phyloP scores from a whole-genome alignment of 139 green algal species.

The Zygnema circumcarinatum region DNA sequence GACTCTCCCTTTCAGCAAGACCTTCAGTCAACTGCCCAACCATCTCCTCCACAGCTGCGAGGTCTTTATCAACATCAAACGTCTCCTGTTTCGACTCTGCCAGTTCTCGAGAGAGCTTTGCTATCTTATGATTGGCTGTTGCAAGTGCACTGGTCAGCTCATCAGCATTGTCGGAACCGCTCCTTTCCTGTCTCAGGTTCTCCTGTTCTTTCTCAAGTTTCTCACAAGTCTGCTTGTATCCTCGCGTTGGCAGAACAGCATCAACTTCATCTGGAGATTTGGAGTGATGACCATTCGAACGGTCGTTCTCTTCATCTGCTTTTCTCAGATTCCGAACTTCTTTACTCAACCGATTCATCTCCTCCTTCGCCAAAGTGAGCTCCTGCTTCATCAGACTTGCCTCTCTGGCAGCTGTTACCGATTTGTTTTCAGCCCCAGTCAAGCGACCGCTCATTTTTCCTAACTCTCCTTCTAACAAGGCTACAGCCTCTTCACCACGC shows the following conservation, averaged over 20 bases:
- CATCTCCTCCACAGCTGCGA: conserved; percentile 40
- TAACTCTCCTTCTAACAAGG: not conserved
- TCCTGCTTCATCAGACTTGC: not conserved
- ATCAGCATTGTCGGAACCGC: not conserved
- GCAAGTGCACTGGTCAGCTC: not conserved
- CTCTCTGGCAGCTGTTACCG: not conserved
- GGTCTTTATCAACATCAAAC: conserved; percentile 13
- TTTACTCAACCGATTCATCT: conserved; percentile 20
- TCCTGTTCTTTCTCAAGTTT: conserved; percentile 13
- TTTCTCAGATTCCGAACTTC: conserved; percentile 19
- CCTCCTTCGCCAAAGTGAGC: not conserved
- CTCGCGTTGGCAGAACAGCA: too few relatives aligned
- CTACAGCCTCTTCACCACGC: not conserved
- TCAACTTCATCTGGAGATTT: too few relatives aligned
- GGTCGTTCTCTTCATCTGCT: not conserved
- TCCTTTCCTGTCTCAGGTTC: not conserved
- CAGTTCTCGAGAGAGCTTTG: conserved; percentile 11
- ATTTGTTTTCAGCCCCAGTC: not conserved
- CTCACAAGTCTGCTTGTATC: conserved; percentile 4
- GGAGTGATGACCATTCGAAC: too few relatives aligned
- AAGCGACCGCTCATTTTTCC: not conserved
- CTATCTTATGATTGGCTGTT: conserved; percentile 1
- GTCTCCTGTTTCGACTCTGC: conserved; percentile 13
- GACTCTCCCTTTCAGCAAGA: conserved; percentile 28
- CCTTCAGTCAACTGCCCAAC: conserved; percentile 29